These are phyloP conservation scores for Liriodendron chinense DNA, from an alignment of 164 flowering plant species.

Conservation along the genomic window DNA sequence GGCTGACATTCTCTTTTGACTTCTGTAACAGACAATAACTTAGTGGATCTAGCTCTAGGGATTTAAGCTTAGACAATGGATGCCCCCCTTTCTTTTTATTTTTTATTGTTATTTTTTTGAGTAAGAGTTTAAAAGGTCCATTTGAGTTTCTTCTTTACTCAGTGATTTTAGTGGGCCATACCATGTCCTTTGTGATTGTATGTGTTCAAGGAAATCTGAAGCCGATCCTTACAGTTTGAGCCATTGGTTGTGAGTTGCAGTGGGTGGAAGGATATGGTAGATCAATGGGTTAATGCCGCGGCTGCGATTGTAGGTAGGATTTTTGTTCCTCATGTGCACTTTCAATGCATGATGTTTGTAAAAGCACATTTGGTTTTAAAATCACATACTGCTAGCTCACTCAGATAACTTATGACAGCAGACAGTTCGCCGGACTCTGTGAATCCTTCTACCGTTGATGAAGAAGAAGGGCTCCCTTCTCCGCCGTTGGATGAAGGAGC, in stretches of 20 bases:
- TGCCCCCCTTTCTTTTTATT: no score
- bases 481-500: conserved; percentile 86
- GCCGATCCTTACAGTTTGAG: not conserved
- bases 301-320: conserved; percentile 38
- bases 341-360: not conserved
- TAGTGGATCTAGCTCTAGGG: no score
- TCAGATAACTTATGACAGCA: conserved; percentile 3
- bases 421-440: conserved; percentile 77
- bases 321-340: not conserved
- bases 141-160: not conserved
- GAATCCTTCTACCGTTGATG: conserved; percentile 70
- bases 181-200: not conserved
- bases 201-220: not conserved
- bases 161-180: not conserved
- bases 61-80: no score
- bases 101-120: no score
- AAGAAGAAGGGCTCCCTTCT: conserved; percentile 78
- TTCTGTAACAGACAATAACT: no score
- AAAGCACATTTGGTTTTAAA: not conserved
- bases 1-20: no score
- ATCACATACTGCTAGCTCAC: not conserved
- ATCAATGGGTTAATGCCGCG: conserved; percentile 60
- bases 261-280: conserved; percentile 78
- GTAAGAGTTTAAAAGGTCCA: not conserved
- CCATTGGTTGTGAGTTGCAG: conserved; percentile 39